These are phyloP conservation scores for Paramecium sexaurelia DNA, from an alignment of 73 alveolate species.

Conservation along the genomic window DNA sequence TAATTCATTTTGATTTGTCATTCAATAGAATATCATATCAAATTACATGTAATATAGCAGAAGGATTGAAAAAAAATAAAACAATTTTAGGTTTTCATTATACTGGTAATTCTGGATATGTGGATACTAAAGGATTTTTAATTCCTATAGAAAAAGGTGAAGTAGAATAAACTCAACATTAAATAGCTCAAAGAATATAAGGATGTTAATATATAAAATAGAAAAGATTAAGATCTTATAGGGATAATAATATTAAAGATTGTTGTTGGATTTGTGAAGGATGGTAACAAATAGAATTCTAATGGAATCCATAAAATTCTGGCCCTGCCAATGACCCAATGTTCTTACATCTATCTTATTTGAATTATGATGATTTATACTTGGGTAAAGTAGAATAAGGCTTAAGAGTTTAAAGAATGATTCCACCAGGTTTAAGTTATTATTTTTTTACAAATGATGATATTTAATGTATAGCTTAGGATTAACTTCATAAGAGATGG, in stretches of 20 bases:
- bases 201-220: conserved; percentile 52
- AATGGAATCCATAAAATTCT: conserved; percentile 21
- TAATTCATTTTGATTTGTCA: conserved; percentile 55
- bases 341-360: conserved; percentile 56
- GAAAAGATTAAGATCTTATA: conserved; percentile 24
- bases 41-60: neutral
- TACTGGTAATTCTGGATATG: conserved; percentile 66
- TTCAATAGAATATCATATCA: neutral
- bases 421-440: conserved; percentile 40
- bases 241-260: conserved; percentile 32
- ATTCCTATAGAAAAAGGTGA: conserved; percentile 55
- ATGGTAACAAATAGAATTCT: conserved; percentile 39
- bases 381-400: conserved; percentile 45
- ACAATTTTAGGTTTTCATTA: conserved; percentile 66
- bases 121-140: conserved; percentile 61
- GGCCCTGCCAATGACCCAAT: conserved; percentile 66
- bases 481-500: conserved; percentile 22
- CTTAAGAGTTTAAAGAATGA: conserved; percentile 43
- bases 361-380: conserved; percentile 19
- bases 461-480: conserved; percentile 30
- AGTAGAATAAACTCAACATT: conserved; percentile 11
- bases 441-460: conserved; percentile 56
- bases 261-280: conserved; percentile 71
- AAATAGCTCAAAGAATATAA: neutral
- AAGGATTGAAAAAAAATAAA: conserved; percentile 46